phyloP scores from a whole-genome alignment of 345 rosid genomes.

The Carallia pectinifolia region DNA sequence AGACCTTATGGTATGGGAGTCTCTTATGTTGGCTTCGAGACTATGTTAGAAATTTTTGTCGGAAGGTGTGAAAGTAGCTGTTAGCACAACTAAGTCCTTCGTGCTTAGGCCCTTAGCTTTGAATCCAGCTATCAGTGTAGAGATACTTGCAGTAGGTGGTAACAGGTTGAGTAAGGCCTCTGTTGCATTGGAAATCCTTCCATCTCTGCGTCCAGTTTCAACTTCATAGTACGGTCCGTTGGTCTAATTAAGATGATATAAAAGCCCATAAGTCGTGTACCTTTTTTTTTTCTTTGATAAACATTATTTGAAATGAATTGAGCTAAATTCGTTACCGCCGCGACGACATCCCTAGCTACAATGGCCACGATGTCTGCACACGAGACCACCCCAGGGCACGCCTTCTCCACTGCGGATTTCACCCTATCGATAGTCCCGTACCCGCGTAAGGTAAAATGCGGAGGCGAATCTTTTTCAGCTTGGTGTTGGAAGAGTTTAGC shows the following conservation, averaged over 20 bases:
- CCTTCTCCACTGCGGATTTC: slow-evolving; percentile 57
- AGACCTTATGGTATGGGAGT: no score
- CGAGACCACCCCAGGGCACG: slow-evolving; percentile 73
- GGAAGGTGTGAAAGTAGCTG: slow-evolving; percentile 33
- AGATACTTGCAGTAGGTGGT: slow-evolving; percentile 39
- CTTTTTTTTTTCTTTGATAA: neutral
- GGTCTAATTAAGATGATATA: slow-evolving; percentile 22
- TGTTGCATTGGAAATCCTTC: slow-evolving; percentile 35
- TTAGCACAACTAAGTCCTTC: slow-evolving; percentile 56
- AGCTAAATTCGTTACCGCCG: slow-evolving; percentile 30
- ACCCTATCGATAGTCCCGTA: slow-evolving; percentile 53
- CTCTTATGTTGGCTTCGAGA: no score
- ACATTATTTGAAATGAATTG: neutral
- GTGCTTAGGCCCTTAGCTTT: slow-evolving; percentile 35
- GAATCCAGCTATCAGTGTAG: slow-evolving; percentile 32
- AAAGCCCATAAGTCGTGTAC: neutral
- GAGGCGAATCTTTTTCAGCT: slow-evolving; percentile 49
- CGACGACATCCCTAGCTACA: slow-evolving; percentile 58
- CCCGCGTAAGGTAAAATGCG: slow-evolving; percentile 62
- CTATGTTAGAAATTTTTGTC: neutral
- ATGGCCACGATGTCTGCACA: slow-evolving; percentile 74
- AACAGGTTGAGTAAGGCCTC: slow-evolving; percentile 35
- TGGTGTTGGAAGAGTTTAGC: slow-evolving; percentile 45
- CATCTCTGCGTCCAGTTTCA: slow-evolving; percentile 74
- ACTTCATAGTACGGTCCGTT: slow-evolving; percentile 45